A percentile compares a stretch with the other conserved stretches of the same genome.
Conservation (phyloP, 202 grass and related monocot genomes). For the Cymbopogon flexuosus region DNA sequence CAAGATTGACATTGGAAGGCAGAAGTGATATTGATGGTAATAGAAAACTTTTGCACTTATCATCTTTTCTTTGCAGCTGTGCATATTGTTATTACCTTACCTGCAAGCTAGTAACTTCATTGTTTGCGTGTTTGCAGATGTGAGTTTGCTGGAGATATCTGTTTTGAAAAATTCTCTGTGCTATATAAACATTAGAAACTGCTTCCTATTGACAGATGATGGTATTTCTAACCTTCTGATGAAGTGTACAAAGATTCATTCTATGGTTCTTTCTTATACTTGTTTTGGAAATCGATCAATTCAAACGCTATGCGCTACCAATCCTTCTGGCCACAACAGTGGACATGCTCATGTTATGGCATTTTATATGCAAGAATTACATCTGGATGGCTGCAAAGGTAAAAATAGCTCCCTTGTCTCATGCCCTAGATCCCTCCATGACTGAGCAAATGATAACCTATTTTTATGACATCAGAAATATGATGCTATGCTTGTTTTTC, state of each 20-base stretch:
- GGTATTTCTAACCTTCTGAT: constrained; percentile 60
- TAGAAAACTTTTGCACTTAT: background rate
- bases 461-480: constrained; percentile 6
- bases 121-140: constrained; percentile 44
- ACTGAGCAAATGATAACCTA: constrained; percentile 7
- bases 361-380: constrained; percentile 51
- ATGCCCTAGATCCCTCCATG: background rate
- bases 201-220: constrained; percentile 59
- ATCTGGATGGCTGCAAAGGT: constrained; percentile 73
- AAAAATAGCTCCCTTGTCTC: constrained; percentile 14
- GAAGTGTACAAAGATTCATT: constrained; percentile 61
- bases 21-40: constrained; percentile 72
- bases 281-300: constrained; percentile 60
- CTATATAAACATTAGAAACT: constrained; percentile 82
- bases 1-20: constrained; percentile 78
- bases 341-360: constrained; percentile 43
- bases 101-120: constrained; percentile 20
- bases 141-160: constrained; percentile 47
- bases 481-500: background rate
- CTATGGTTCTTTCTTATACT: constrained; percentile 69
- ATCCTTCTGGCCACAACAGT: constrained; percentile 27
- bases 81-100: constrained; percentile 6
- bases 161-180: constrained; percentile 49
- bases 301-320: constrained; percentile 34
- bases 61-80: constrained; percentile 9